Conservation (phyloP, 371 early-diverging fungal genomes). For the Saksenaea oblongispora region DNA sequence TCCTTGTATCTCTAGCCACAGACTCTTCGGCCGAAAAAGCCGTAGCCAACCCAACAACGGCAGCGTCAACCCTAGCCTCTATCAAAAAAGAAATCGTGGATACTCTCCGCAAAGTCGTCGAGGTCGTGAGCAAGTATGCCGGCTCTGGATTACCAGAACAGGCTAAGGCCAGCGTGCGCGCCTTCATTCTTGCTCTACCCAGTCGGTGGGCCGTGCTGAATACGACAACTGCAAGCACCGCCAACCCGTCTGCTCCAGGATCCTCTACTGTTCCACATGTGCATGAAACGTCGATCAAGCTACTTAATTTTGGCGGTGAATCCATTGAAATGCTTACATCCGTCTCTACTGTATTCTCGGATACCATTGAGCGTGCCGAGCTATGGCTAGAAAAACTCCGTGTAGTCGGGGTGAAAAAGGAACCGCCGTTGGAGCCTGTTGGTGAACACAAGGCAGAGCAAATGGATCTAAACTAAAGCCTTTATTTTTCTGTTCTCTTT, state of each 20-base stretch:
- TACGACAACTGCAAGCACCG: constrained; percentile 14
- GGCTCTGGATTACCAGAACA: constrained; percentile 85
- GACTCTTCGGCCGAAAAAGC: constrained; percentile 1
- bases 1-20: constrained; percentile 61
- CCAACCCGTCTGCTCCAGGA: constrained; percentile 35
- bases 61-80: constrained; percentile 48
- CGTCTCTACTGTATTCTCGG: constrained; percentile 79
- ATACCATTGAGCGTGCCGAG: constrained; percentile 82
- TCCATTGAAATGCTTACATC: constrained; percentile 80
- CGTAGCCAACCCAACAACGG: constrained; percentile 24
- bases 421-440: background rate
- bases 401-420: constrained; percentile 43
- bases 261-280: constrained; percentile 29
- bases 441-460: constrained; percentile 1
- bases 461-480: background rate
- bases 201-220: constrained; percentile 77
- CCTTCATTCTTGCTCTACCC: constrained; percentile 85
- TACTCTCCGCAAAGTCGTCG: constrained; percentile 86
- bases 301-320: constrained; percentile 78
- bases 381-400: constrained; percentile 66
- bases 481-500: background rate
- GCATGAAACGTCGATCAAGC: constrained; percentile 47
- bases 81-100: constrained; percentile 85
- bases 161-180: constrained; percentile 81
- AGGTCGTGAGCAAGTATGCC: constrained; percentile 86